These are phyloP conservation scores for Murraya paniculata DNA, from an alignment of 345 rosid species.

Conservation along the genomic window DNA sequence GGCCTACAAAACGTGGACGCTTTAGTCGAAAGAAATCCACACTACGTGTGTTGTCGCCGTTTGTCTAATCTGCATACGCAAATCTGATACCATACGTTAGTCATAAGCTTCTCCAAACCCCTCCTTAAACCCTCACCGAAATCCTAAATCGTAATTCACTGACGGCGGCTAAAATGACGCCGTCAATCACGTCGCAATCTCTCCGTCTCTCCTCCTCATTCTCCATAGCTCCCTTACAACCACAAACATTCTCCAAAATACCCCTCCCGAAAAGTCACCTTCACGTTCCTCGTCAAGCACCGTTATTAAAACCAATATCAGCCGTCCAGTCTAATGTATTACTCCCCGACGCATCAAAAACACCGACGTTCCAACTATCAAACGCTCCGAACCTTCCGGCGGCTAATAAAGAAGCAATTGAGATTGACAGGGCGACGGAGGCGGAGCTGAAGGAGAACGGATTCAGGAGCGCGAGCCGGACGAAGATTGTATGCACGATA, in stretches of 20 bases:
- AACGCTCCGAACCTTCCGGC: not conserved
- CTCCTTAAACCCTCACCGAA: not conserved
- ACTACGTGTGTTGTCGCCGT: too few relatives aligned
- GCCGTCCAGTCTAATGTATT: conserved; percentile 28
- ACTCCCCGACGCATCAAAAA: conserved; percentile 28
- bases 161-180: not conserved
- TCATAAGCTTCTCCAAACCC: not conserved
- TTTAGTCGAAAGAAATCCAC: too few relatives aligned
- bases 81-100: too few relatives aligned
- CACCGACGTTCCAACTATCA: not conserved
- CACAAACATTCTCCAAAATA: conserved; percentile 7
- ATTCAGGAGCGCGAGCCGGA: conserved; percentile 58
- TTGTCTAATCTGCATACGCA: too few relatives aligned
- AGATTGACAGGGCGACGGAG: conserved; percentile 57
- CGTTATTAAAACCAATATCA: conserved; percentile 6
- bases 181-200: conserved; percentile 34
- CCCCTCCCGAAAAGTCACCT: conserved; percentile 21
- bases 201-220: conserved; percentile 37
- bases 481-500: conserved; percentile 64
- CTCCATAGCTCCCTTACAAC: conserved; percentile 15
- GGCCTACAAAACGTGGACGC: too few relatives aligned
- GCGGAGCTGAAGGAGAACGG: conserved; percentile 65
- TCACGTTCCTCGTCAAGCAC: conserved; percentile 3
- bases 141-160: not conserved
- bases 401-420: conserved; percentile 27